A percentile compares a stretch with the other conserved stretches of the same genome.
phyloP scores from a whole-genome alignment of 176 grass and related monocot species.

The Triticum monococcum region DNA sequence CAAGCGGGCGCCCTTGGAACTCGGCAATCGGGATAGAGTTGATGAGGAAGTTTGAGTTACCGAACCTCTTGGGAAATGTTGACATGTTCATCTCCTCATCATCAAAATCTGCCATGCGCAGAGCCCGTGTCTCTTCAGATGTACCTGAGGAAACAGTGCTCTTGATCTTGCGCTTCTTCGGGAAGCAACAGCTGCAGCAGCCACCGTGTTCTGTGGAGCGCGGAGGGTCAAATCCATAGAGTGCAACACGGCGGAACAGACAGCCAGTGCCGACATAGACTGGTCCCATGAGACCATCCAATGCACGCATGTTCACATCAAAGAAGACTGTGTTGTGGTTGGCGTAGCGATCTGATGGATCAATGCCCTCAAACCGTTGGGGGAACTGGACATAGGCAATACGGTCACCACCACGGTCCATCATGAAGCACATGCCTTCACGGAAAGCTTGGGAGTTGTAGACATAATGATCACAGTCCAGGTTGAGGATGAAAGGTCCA shows the following conservation, averaged over 20 bases:
- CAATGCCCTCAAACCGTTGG: conserved; percentile 95
- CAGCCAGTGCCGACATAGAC: conserved; percentile 95
- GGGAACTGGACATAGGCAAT: conserved; percentile 96
- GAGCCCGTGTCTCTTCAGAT: conserved; percentile 68
- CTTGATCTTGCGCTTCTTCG: conserved; percentile 57
- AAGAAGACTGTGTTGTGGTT: conserved; percentile 99
- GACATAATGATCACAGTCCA: conserved; percentile 96
- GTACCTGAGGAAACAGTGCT: conserved; percentile 6
- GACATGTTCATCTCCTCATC: conserved; percentile 95
- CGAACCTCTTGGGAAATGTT: conserved; percentile 91
- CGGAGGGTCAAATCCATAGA: conserved; percentile 93
- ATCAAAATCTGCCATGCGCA: conserved; percentile 79
- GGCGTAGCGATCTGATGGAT: conserved; percentile 95
- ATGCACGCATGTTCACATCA: conserved; percentile 90
- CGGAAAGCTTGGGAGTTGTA: conserved; percentile 96
- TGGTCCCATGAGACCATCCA: conserved; percentile 86
- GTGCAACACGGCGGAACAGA: conserved; percentile 85
- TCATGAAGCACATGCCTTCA: conserved; percentile 99
- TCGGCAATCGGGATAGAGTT: conserved; percentile 96
- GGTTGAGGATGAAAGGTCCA: conserved; percentile 98
- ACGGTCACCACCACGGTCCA: conserved; percentile 95
- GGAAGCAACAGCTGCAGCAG: conserved; percentile 91
- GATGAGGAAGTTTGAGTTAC: conserved; percentile 80
- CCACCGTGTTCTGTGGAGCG: conserved; percentile 81
- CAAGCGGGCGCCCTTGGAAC: conserved; percentile 91